A percentile compares a stretch with the other conserved stretches of the same genome.
These are phyloP conservation scores for Sesbania bispinosa DNA, from an alignment of 306 rosid species.

Conservation along the genomic window DNA sequence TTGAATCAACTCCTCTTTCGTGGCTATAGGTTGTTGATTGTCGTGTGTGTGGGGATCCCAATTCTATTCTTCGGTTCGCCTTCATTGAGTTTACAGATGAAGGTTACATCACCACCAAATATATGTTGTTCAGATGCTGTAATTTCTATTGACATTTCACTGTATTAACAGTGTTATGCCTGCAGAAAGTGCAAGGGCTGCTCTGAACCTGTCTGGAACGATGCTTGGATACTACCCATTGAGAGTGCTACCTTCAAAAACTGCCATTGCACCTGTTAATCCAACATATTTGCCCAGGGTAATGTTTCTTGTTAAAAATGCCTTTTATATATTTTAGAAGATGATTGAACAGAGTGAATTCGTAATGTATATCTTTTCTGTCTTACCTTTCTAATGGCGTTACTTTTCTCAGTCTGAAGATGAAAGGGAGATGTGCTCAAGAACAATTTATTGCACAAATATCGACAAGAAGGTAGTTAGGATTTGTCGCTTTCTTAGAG, in stretches of 20 bases:
- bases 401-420: constrained; percentile 68
- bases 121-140: neutral
- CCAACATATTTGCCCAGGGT: constrained; percentile 96
- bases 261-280: constrained; percentile 97
- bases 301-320: constrained; percentile 19
- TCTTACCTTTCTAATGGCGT: constrained; percentile 25
- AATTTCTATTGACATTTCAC: constrained; percentile 2
- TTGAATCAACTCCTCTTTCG: constrained; percentile 19
- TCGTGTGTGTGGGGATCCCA: constrained; percentile 98
- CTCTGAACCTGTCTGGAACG: constrained; percentile 87
- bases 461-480: constrained; percentile 88
- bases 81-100: constrained; percentile 95
- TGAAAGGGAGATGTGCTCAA: constrained; percentile 98
- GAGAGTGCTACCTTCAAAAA: constrained; percentile 96
- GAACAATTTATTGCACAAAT: constrained; percentile 97
- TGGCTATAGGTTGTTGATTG: constrained; percentile 85
- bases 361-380: neutral
- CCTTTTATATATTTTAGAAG: neutral
- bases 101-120: constrained; percentile 41
- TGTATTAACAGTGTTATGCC: constrained; percentile 32
- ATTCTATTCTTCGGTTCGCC: constrained; percentile 95
- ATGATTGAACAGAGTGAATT: constrained; percentile 12
- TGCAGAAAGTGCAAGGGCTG: constrained; percentile 93
- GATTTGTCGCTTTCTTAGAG: neutral
- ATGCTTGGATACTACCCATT: constrained; percentile 94